Conservation (phyloP, 1,139 yeast species). For the Scheffersomyces parashehatae region DNA sequence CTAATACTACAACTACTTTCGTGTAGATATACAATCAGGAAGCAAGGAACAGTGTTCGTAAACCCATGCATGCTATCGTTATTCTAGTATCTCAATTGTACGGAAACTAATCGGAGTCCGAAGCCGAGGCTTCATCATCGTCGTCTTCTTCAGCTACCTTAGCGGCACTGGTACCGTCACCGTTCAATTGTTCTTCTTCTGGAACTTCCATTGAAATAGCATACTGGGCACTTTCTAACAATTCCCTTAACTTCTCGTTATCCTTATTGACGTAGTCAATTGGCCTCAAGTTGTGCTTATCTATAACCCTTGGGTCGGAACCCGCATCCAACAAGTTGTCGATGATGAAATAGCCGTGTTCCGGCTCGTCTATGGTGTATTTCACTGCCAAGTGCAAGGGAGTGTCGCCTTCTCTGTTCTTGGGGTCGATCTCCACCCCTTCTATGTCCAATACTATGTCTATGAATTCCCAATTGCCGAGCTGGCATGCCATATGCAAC, state of each 20-base stretch:
- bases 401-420: constrained; percentile 77
- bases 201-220: constrained; percentile 51
- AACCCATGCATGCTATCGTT: background rate
- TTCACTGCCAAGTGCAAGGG: constrained; percentile 87
- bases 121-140: constrained; percentile 33
- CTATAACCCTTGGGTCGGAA: constrained; percentile 66
- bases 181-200: constrained; percentile 27
- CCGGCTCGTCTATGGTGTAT: constrained; percentile 76
- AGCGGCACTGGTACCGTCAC: constrained; percentile 16
- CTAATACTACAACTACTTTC: constrained; percentile 2
- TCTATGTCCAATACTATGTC: constrained; percentile 82
- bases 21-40: constrained; percentile 1
- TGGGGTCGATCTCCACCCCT: constrained; percentile 88
- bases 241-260: constrained; percentile 53
- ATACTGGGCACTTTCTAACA: constrained; percentile 80
- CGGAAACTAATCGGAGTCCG: constrained; percentile 29
- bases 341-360: constrained; percentile 76
- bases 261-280: constrained; percentile 62
- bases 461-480: constrained; percentile 85
- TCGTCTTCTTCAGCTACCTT: constrained; percentile 19
- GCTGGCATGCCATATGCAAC: constrained; percentile 76
- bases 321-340: constrained; percentile 92
- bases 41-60: background rate
- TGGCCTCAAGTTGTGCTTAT: constrained; percentile 62
- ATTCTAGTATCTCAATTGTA: background rate